phyloP scores from a whole-genome alignment of 306 rosid species.

The Ormosia semicastrata region DNA sequence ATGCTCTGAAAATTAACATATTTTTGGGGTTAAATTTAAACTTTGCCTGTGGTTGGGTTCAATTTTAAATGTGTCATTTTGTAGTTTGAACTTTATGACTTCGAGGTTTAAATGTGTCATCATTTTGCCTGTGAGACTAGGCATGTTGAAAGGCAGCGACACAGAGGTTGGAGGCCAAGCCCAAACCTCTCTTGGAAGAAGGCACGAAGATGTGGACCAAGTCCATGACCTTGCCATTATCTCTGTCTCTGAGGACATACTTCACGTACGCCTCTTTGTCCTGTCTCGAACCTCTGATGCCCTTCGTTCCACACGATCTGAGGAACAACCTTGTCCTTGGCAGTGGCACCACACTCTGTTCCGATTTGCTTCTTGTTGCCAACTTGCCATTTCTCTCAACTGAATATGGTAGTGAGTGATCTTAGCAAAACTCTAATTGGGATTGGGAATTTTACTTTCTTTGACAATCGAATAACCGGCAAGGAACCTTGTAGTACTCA shows the following conservation, averaged over 20 bases:
- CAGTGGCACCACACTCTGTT: background rate
- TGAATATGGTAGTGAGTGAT: too few species aligned
- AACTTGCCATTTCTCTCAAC: conserved; percentile 37
- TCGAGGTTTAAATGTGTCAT: too few species aligned
- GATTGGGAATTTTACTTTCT: too few species aligned
- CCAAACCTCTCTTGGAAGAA: conserved; percentile 79
- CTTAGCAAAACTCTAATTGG: too few species aligned
- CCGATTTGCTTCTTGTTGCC: background rate
- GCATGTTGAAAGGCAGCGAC: conserved; percentile 86
- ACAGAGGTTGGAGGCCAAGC: conserved; percentile 78
- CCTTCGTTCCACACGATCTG: conserved; percentile 61
- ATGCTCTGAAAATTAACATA: background rate
- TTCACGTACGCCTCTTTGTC: conserved; percentile 75
- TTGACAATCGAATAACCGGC: too few species aligned
- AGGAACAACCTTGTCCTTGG: background rate
- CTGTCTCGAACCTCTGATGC: conserved; percentile 65
- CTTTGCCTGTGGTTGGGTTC: too few species aligned
- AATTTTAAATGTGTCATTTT: too few species aligned
- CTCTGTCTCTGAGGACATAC: conserved; percentile 37
- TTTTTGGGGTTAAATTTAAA: background rate
- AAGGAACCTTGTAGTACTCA: too few species aligned
- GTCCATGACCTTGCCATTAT: conserved; percentile 61
- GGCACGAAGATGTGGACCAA: conserved; percentile 86
- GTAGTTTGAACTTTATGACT: too few species aligned
- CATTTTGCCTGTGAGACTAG: conserved; percentile 3